A percentile compares a stretch with the other conserved stretches of the same genome.
These are phyloP conservation scores for Leptographium radiaticola DNA, from an alignment of 2,329 filamentous ascomycete species.

Conservation along the genomic window DNA sequence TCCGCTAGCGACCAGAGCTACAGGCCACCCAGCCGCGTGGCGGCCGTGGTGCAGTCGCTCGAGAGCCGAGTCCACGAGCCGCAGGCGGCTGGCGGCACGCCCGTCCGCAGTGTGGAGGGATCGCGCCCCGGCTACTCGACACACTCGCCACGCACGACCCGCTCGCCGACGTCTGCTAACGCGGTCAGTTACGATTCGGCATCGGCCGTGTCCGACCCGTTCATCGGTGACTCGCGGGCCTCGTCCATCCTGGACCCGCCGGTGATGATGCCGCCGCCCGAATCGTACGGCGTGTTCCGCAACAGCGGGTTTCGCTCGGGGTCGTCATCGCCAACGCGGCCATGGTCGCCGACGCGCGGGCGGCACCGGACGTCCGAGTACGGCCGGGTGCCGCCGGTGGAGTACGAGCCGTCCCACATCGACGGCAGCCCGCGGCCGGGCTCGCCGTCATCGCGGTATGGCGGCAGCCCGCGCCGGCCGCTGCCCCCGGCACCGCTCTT, in stretches of 20 bases:
- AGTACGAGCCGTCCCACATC: constrained; percentile 77
- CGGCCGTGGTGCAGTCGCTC: constrained; percentile 19
- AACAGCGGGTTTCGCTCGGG: constrained; percentile 8
- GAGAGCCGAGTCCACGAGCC: constrained; percentile 13
- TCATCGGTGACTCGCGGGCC: constrained; percentile 21
- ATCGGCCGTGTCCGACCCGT: constrained; percentile 7
- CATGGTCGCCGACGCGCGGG: constrained; percentile 39
- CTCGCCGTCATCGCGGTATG: constrained; percentile 79
- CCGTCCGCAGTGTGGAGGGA: too few species aligned
- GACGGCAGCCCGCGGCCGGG: constrained; percentile 85
- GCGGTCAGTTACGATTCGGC: constrained; percentile 2
- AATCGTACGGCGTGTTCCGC: constrained; percentile 46
- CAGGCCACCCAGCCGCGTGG: constrained; percentile 10
- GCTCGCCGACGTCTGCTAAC: not conserved
- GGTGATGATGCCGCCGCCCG: constrained; percentile 36
- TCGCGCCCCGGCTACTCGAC: too few species aligned
- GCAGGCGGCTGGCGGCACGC: too few species aligned
- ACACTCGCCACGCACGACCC: not conserved
- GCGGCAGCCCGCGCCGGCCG: constrained; percentile 74
- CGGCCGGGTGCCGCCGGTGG: constrained; percentile 37
- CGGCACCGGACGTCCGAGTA: constrained; percentile 37
- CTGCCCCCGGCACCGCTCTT: constrained; percentile 84
- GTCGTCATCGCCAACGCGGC: constrained; percentile 36
- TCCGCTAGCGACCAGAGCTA: not conserved
- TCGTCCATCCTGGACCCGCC: constrained; percentile 46